Evolutionary conservation across 2,329 filamentous ascomycete species (phyloP), one percentile per base, ranked within the genome.

Genomic region (Emmonsiellopsis sp.): DNA sequence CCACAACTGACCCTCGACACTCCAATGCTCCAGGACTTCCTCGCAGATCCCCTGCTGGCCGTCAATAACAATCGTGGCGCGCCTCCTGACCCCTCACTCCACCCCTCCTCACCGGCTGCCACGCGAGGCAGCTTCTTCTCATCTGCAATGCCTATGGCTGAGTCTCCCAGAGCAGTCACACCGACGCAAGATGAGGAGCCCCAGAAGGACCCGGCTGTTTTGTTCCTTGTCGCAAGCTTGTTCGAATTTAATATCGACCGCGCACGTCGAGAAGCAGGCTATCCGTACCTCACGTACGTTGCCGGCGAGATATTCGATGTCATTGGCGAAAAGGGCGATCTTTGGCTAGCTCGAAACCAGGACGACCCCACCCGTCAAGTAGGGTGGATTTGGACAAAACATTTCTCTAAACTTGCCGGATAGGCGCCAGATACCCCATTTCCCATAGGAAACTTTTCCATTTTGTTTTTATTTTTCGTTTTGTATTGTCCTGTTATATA

Each of bases 361-460:
- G 93, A 98, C 65, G 93, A 98, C 69, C 75, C 83, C 1, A 78
- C 76, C 9, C 81, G 86, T 59, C 79, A 84, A 59, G 84, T 97
- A 35, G 93, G 93, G 50, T 98, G 93, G 93, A 95, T 98, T 64
- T 98, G 93, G 93, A 95, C 91, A 64, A 96, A 96, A 70, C 93
- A 98, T 73, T 98, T 98, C 76, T 86, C 86, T 42, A 77, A 76
- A 52, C 65, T 81, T 31, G 56, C 56, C 37, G 54, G 51, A 30
- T 59, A 55, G n/a, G 13, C 35, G 31, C 9, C 34, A 13, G 16
- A 49, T 30, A 40, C 31, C 31, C 13, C 15, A 26, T 44, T 9
- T 26, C 16, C n/a, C 16, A 10, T 9, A 37, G 31, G 6, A 47
- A 45, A n/a, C 43, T 31, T 32, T 26, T 13, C 26, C 9, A 31